Base-by-base conservation (phyloP, 495 filamentous ascomycete species). In the Wilcoxina mikolae region DNA sequence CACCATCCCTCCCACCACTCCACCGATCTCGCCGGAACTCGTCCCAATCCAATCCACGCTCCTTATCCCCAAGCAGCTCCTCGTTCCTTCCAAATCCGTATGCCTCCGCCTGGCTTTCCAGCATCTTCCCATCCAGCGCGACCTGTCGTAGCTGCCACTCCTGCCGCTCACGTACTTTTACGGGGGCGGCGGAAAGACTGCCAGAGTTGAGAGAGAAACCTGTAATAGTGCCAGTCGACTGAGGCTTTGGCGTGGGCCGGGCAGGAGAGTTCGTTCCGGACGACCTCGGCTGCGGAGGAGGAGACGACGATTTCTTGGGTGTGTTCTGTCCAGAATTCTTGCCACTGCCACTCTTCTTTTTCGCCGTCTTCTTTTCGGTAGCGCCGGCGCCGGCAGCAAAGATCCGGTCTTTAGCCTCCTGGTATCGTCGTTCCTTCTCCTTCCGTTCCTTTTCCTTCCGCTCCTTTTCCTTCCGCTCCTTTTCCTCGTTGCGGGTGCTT, bases 41-140 rank as follows among this genome's bases (percentile, higher is more conserved):
- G 38, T 65, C 62, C 62, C 62, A 65, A 46, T 65, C 60, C 4
- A 65, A 43, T 0, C 62, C 60, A 9, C 25, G 31, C 50, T 31
- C 44, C 33, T n/a, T 54, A 24, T 42, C 26, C 38, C 49, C 18
- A 7, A 46, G 18, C 25, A 54, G 12, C 41, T 44, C 33, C 50
- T 18, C 23, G 49, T 28, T 29, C 25, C 33, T 33, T 9, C 35
- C 51, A 18, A 44, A 54, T 1, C 51, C 51, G 25, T 54, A 54
- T 25, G 27, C 4, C 27, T 44, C 10, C n/a, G 59, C 33, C 61
- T 65, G 61, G 20, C 54, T 58, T 49, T 65, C 62, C 7, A 65
- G 48, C 20, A 65, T 53, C 47, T 65, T 65, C 11, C 52, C 62
- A 17, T 65, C 62, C 3, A 64, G 12, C 23, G 45, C 57, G n/a